Conservation (phyloP, 768 basidiomycete genomes). For the Bullera alba region DNA sequence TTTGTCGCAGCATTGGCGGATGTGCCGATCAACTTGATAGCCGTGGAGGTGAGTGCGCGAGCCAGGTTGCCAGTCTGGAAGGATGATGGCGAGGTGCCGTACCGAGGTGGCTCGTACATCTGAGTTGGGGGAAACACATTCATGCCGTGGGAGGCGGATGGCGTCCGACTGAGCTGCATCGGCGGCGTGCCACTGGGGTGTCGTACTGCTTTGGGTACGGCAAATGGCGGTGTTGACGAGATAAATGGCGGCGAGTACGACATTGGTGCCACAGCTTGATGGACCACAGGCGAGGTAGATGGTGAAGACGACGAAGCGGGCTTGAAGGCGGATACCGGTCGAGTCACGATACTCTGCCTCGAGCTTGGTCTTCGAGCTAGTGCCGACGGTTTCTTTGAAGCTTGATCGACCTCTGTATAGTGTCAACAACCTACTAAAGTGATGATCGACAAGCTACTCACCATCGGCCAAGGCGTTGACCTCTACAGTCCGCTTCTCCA, state of each 20-base stretch:
- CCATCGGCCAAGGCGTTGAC: conserved; percentile 89
- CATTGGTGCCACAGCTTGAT: too few species aligned
- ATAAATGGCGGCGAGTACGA: conserved; percentile 45
- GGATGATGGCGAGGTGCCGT: conserved; percentile 37
- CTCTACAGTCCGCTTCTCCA: conserved; percentile 85
- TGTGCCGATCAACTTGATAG: conserved; percentile 46
- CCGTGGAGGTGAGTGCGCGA: conserved; percentile 46
- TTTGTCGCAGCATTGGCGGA: conserved; percentile 33
- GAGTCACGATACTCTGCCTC: conserved; percentile 32
- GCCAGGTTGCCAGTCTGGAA: conserved; percentile 45
- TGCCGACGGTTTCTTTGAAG: conserved; percentile 36
- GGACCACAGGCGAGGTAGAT: conserved; percentile 5
- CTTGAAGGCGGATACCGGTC: conserved; percentile 42
- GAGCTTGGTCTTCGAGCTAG: conserved; percentile 45
- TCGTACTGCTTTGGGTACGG: conserved; percentile 26
- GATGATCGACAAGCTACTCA: conserved; percentile 44
- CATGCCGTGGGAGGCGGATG: conserved; percentile 14
- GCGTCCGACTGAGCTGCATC: conserved; percentile 11
- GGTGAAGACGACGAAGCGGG: conserved; percentile 9
- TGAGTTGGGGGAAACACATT: conserved; percentile 33
- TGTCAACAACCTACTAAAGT: not conserved
- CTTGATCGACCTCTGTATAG: conserved; percentile 47
- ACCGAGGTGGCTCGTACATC: conserved; percentile 26
- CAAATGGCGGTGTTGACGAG: conserved; percentile 47
- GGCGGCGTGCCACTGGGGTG: conserved; percentile 7